These are phyloP conservation scores for Lipomyces chichibuensis DNA, from an alignment of 805 yeast genomes.

Conservation along the genomic window DNA sequence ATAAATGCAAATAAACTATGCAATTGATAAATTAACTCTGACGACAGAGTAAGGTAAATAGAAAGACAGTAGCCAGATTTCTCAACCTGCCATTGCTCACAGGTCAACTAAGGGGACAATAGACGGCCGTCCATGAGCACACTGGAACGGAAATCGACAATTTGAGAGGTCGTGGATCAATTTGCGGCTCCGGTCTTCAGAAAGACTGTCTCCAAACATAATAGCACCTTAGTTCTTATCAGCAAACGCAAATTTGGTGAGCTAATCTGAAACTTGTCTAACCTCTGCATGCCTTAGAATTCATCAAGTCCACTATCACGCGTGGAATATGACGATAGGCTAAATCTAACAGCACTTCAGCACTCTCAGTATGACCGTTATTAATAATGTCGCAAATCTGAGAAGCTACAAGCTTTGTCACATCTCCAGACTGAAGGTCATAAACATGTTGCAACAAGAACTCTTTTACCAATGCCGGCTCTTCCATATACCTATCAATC, in stretches of 20 bases:
- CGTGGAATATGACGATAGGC: conserved; percentile 39
- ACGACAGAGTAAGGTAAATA: neutral
- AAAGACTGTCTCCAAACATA: conserved; percentile 67
- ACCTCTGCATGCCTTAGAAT: conserved; percentile 44
- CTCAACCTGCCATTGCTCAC: neutral
- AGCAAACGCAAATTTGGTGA: conserved; percentile 55
- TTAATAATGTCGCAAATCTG: neutral
- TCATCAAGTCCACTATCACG: conserved; percentile 51
- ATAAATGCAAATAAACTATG: neutral
- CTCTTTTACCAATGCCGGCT: conserved; percentile 11
- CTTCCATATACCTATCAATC: conserved; percentile 40
- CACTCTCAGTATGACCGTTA: neutral
- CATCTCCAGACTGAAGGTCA: conserved; percentile 15
- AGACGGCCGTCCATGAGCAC: conserved; percentile 88
- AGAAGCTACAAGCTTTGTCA: conserved; percentile 1
- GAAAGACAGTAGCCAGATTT: neutral
- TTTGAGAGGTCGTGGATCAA: conserved; percentile 50
- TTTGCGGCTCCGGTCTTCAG: conserved; percentile 49
- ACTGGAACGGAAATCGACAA: conserved; percentile 69
- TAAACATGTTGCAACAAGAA: conserved; percentile 17
- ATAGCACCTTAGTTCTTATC: conserved; percentile 52
- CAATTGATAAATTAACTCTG: neutral
- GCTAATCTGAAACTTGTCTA: neutral
- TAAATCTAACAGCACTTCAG: neutral
- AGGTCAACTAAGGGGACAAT: conserved; percentile 51